Evolutionary conservation across 192 early-diverging fungal species (phyloP), one percentile per base, ranked within the genome.

Genomic region (Rhizophagus clarus): DNA sequence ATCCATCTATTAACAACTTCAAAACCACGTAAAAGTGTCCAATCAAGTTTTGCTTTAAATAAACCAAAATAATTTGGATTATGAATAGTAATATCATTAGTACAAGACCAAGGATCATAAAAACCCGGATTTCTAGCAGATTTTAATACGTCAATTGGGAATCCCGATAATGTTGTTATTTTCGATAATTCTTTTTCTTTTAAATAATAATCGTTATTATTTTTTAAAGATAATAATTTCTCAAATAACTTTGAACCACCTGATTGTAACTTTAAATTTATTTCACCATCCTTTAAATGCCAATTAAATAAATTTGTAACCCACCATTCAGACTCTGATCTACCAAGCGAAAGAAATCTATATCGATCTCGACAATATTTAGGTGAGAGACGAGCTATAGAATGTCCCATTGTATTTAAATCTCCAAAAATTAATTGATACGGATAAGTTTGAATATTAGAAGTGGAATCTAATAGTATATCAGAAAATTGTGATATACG

Each of bases 331-430:
- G 92, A 82, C 75, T 95, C 94, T 12, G 90, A 85, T 72, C 76
- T 82, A 2, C 93, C 93, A 14, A 94, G 42, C 0, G 89, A 91
- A 14, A 88, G 83, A 70, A 89, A 87, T 15, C 94, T 86, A 79
- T 92, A 92, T 82, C 88, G 87, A 78, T 93, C 94, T 12, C 83
- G 84, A 9, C 88, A 85, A 77, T 91, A 93, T 42, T 79, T 82
- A 9, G 90, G 89, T 47, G 92, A 92, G 3, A 95, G 79, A 10
- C 94, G 86, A 3, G 90, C 93, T 37, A 93, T 87, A 22, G 93
- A 94, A 76, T 94, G 94, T 3, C 89, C 92, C 84, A 93, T 92
- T 0, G 94, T 95, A 79, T 95, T 95, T 32, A 95, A 74, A 76
- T 95, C 94, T 32, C 94, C 94, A 80, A 90, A 90, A 9, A 95